Conservation (phyloP, 2,329 filamentous ascomycete genomes). For the Aspergillus ruber region DNA sequence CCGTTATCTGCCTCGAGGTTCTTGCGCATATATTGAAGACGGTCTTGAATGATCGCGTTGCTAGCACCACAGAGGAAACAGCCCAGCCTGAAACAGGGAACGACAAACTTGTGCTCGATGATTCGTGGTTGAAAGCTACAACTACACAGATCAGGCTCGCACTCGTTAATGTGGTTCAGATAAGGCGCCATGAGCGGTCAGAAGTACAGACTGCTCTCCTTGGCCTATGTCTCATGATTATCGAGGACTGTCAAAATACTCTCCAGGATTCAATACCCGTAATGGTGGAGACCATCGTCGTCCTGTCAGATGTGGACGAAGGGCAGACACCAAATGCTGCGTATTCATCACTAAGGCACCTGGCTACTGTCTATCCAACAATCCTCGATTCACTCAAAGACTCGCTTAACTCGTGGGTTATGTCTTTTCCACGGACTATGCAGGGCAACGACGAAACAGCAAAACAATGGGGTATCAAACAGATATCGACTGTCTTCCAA, state of each 20-base stretch:
- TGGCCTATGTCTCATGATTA: constrained; percentile 63
- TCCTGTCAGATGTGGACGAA: constrained; percentile 52
- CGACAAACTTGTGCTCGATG: constrained; percentile 37
- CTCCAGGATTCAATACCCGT: constrained; percentile 63
- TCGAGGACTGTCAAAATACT: constrained; percentile 72
- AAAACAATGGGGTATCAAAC: constrained; percentile 65
- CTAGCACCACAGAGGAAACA: constrained; percentile 13
- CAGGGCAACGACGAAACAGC: constrained; percentile 73
- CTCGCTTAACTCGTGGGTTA: constrained; percentile 73
- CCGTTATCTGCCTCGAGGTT: constrained; percentile 56
- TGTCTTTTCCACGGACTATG: constrained; percentile 73
- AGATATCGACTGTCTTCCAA: constrained; percentile 67
- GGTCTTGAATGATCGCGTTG: constrained; percentile 43
- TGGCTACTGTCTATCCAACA: constrained; percentile 57
- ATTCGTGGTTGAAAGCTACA: constrained; percentile 73
- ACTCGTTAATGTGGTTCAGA: constrained; percentile 66
- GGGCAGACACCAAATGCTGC: constrained; percentile 32
- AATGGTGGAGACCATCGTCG: constrained; percentile 74
- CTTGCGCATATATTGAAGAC: constrained; percentile 44
- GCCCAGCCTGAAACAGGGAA: constrained; percentile 19
- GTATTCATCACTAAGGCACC: constrained; percentile 46
- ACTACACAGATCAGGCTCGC: constrained; percentile 75
- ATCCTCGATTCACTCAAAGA: constrained; percentile 61
- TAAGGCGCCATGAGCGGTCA: constrained; percentile 62
- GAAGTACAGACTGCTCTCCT: constrained; percentile 65